phyloP scores from a whole-genome alignment of 345 rosid species.

The Turnera subulata region DNA sequence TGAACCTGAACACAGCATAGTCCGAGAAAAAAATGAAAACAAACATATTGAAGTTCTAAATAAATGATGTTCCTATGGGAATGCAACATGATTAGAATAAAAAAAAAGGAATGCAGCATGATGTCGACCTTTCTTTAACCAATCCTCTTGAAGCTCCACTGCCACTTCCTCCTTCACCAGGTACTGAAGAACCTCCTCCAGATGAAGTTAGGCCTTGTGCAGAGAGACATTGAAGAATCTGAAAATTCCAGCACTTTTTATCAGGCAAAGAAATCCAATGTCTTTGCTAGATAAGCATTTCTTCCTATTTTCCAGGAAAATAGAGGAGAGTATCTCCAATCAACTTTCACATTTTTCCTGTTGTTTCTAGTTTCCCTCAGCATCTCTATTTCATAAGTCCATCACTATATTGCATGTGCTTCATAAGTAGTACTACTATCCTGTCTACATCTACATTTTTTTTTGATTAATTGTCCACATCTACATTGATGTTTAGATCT shows the following conservation, averaged over 20 bases:
- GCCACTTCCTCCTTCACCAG: conserved; percentile 71
- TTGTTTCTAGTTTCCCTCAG: too few relatives aligned
- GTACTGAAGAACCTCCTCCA: conserved; percentile 74
- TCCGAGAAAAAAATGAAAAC: too few relatives aligned
- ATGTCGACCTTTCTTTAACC: conserved; percentile 73
- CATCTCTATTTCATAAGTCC: too few relatives aligned
- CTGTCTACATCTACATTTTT: too few relatives aligned
- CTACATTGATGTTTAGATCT: too few relatives aligned
- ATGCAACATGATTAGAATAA: neutral
- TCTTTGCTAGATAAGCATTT: neutral
- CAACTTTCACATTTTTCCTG: too few relatives aligned
- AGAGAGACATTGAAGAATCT: conserved; percentile 86
- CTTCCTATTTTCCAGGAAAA: too few relatives aligned
- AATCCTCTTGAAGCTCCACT: conserved; percentile 87
- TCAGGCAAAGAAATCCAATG: conserved; percentile 5
- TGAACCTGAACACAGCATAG: conserved; percentile 53
- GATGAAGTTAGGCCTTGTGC: conserved; percentile 89
- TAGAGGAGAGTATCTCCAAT: too few relatives aligned
- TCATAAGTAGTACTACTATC: too few relatives aligned
- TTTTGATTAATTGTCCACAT: too few relatives aligned
- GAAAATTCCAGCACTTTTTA: conserved; percentile 7
- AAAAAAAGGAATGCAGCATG: conserved; percentile 1
- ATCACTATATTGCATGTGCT: too few relatives aligned
- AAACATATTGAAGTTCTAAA: too few relatives aligned
- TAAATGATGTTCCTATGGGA: conserved; percentile 15